Percentiles rank a stretch among this genome's conserved stretches.
These are phyloP conservation scores for Backusella tuberculispora DNA, from an alignment of 192 early-diverging fungal species.

Conservation along the genomic window DNA sequence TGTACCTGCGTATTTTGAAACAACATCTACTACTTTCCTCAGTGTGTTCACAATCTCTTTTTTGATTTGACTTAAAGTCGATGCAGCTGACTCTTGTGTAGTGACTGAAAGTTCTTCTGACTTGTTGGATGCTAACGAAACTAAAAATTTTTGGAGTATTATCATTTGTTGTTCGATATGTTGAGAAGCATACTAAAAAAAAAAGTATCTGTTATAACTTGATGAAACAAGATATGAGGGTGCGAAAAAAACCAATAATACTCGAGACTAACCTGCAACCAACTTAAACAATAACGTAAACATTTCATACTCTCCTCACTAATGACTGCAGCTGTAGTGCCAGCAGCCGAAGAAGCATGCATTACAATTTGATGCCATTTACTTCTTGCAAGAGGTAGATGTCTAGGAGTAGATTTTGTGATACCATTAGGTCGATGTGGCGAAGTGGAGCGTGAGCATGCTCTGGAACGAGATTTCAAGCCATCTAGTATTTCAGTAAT, in stretches of 20 bases:
- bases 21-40: constrained; percentile 83
- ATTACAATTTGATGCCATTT: constrained; percentile 69
- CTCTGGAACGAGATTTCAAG: constrained; percentile 35
- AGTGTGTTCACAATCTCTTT: constrained; percentile 87
- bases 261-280: constrained; percentile 62
- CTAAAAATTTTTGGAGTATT: constrained; percentile 61
- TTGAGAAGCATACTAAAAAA: constrained; percentile 71
- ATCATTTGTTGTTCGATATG: constrained; percentile 72
- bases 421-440: constrained; percentile 34
- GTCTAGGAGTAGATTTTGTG: constrained; percentile 30
- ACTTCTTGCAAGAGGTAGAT: constrained; percentile 35
- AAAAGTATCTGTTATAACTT: neutral
- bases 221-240: neutral
- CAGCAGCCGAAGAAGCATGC: constrained; percentile 61
- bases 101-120: neutral
- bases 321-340: constrained; percentile 75
- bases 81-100: constrained; percentile 41
- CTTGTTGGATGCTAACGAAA: constrained; percentile 38
- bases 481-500: constrained; percentile 4
- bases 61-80: constrained; percentile 59
- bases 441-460: constrained; percentile 42
- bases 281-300: constrained; percentile 87
- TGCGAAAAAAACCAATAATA: constrained; percentile 8
- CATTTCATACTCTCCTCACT: constrained; percentile 89
- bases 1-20: constrained; percentile 84